Evolutionary conservation across 2,329 filamentous ascomycete species (phyloP).

Genomic region (Didymella lethalis): DNA sequence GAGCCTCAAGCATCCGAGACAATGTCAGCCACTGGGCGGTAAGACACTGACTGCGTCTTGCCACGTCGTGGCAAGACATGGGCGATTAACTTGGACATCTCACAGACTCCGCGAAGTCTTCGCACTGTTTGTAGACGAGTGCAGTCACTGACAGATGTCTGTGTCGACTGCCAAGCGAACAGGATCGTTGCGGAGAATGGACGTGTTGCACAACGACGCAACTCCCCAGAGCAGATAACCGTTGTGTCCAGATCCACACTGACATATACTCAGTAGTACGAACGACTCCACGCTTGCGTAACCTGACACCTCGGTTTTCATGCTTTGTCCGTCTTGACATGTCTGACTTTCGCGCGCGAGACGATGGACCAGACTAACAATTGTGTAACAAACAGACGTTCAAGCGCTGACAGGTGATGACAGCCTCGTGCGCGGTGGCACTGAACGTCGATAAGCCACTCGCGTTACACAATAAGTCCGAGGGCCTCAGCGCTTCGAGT

Average conservation of each 20-base stretch:
- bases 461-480: slow-evolving; percentile 4
- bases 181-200: slow-evolving; percentile 1
- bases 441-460: slow-evolving; percentile 1
- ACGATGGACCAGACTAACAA: neutral
- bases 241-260: slow-evolving; percentile 4
- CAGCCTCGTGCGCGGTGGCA: slow-evolving; percentile 9
- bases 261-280: slow-evolving; percentile 6
- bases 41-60: neutral
- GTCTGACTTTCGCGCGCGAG: neutral
- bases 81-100: neutral
- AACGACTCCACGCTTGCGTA: slow-evolving; percentile 16
- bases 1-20: slow-evolving; percentile 1
- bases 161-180: slow-evolving; percentile 5
- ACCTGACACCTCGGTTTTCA: slow-evolving; percentile 1
- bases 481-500: slow-evolving; percentile 9
- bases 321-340: slow-evolving; percentile 4
- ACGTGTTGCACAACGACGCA: slow-evolving; percentile 1
- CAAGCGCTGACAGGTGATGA: slow-evolving; percentile 7
- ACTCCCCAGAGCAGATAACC: neutral
- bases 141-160: neutral
- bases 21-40: neutral
- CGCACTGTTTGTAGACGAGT: neutral
- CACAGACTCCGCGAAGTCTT: neutral
- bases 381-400: slow-evolving; percentile 2
- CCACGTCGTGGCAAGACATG: neutral